Percentiles rank a stretch among this genome's conserved stretches.
Conservation (phyloP, 352 stramenopile species). For the Phytophthora niederhauseri region DNA sequence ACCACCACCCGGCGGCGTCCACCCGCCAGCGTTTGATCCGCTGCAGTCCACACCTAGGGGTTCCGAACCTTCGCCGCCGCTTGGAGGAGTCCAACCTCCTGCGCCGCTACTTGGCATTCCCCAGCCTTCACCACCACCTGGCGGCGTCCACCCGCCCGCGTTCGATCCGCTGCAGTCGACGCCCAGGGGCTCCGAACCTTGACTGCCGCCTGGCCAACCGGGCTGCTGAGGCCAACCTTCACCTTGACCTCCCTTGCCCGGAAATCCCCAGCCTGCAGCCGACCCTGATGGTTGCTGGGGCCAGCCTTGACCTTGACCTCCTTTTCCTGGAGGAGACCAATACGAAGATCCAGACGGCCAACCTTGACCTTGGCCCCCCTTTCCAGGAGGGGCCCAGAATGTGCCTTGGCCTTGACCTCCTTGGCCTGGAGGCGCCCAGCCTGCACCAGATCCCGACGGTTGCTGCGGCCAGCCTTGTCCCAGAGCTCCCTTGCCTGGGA, state of each 20-base stretch:
- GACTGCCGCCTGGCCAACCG: conserved; percentile 2
- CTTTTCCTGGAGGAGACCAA: not conserved
- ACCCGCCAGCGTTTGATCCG: conserved; percentile 4
- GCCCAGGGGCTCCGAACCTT: not conserved
- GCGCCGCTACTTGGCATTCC: not conserved
- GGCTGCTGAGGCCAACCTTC: not conserved
- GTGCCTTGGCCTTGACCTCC: not conserved
- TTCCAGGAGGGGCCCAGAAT: not conserved
- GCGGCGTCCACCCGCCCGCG: not conserved
- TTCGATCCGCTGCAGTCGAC: conserved; percentile 18
- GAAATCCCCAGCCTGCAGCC: not conserved
- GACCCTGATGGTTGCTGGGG: not conserved
- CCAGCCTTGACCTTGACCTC: not conserved
- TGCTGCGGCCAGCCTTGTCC: not conserved
- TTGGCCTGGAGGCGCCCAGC: not conserved
- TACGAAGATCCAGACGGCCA: not conserved
- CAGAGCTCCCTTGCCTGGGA: not conserved
- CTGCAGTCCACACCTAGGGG: conserved; percentile 13
- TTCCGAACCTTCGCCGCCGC: conserved; percentile 5
- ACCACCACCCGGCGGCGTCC: conserved; percentile 1
- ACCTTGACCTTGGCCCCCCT: not conserved
- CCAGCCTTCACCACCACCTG: conserved; percentile 7
- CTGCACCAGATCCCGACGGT: not conserved
- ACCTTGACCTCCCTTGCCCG: conserved; percentile 1
- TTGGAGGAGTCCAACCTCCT: not conserved